Evolutionary conservation across 2,329 filamentous ascomycete species (phyloP), one percentile per base, ranked within the genome.

Genomic region (Stemphylium vesicarium): DNA sequence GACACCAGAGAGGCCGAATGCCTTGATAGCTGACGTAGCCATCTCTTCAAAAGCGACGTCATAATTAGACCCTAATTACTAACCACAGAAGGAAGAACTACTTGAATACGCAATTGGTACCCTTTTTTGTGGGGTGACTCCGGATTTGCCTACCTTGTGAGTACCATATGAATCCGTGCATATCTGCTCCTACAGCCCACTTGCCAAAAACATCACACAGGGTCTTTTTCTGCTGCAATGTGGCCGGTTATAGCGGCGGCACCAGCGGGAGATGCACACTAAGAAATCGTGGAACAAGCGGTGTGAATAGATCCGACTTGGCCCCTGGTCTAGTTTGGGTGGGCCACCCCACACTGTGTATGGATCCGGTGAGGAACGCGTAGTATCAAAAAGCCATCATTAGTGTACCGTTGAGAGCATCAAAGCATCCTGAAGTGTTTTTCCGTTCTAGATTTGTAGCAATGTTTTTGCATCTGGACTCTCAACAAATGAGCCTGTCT

Each of bases 201-300:
- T n/a, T 49, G 33, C 47, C 31, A 41, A 33, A 45, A 42, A 16
- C 22, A 41, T 15, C 7, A 44, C 37, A 40, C 22, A 36, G 31
- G 6, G 12, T 38, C 22, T 32, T 46, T 49, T 31, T 31, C 51
- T 40, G 38, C 31, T 52, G 16, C 24, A 40, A 22, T 38, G n/a
- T 33, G 29, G n/a, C 41, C 41, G 26, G 44, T 26, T 15, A 24
- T 39, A 40, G 26, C 26, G 43, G 45, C 51, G 39, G 40, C 36
- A 45, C 20, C 22, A 44, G 46, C 47, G 53, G 41, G 53, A 44
- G 48, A 55, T 46, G 52, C 48, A 37, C 46, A 50, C 41, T 36
- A 51, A 45, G 48, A 16, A 26, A 38, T 46, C 20, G 33, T 52
- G 47, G 36, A 55, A 55, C 41, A 44, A 55, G 53, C 53, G 53